phyloP scores from a whole-genome alignment of 2,329 filamentous ascomycete species.

The Plectosphaerella cucumerina region DNA sequence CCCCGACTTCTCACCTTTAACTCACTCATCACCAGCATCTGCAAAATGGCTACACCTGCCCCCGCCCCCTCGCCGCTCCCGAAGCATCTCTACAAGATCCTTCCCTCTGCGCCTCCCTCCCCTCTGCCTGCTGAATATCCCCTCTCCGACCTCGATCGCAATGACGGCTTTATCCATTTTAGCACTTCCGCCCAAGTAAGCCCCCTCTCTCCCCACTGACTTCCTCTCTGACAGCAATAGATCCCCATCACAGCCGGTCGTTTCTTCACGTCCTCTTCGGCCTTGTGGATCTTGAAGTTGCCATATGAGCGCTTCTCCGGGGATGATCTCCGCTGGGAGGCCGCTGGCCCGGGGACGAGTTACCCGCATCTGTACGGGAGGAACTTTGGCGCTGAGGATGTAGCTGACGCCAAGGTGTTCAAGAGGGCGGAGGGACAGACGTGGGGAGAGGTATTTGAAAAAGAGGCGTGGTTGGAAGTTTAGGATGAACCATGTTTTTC shows the following conservation, averaged over 20 bases:
- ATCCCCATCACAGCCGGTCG: slow-evolving; percentile 38
- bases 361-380: slow-evolving; percentile 56
- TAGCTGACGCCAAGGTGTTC: slow-evolving; percentile 43
- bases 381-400: slow-evolving; percentile 49
- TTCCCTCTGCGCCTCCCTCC: slow-evolving; percentile 45
- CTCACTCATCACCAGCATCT: not conserved
- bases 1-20: not conserved
- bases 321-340: slow-evolving; percentile 49
- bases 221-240: slow-evolving; percentile 19
- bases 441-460: slow-evolving; percentile 43
- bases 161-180: slow-evolving; percentile 59
- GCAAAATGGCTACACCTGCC: slow-evolving; percentile 16
- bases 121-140: slow-evolving; percentile 52
- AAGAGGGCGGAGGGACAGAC: slow-evolving; percentile 33
- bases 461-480: slow-evolving; percentile 33
- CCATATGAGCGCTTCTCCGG: slow-evolving; percentile 39
- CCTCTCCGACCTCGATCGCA: slow-evolving; percentile 53
- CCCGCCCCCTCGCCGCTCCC: slow-evolving; percentile 24
- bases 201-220: not conserved
- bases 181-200: slow-evolving; percentile 52
- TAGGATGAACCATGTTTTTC: not conserved
- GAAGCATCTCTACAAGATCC: slow-evolving; percentile 56
- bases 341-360: slow-evolving; percentile 31
- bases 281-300: slow-evolving; percentile 51
- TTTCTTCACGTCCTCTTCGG: slow-evolving; percentile 34